These are phyloP conservation scores for Lentinula edodes DNA, from an alignment of 768 basidiomycete genomes.

Conservation along the genomic window DNA sequence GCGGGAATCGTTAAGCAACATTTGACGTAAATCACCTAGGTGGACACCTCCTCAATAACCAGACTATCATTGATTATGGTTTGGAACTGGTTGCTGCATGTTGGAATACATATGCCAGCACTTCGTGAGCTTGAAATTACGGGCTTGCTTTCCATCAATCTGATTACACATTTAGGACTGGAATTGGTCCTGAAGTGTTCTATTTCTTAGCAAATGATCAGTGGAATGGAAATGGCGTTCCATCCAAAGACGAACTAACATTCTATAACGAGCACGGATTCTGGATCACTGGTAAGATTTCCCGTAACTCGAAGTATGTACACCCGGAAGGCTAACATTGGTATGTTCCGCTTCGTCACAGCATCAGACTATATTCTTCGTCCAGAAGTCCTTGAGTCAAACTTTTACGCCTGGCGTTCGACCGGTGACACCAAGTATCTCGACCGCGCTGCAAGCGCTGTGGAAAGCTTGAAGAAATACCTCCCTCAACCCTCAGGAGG, in stretches of 20 bases:
- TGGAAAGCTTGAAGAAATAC: constrained; percentile 53
- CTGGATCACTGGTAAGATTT: constrained; percentile 36
- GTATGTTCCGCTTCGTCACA: constrained; percentile 15
- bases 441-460: constrained; percentile 53
- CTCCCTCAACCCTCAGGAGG: constrained; percentile 35
- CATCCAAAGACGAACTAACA: constrained; percentile 28
- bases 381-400: constrained; percentile 75
- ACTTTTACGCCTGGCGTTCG: constrained; percentile 70
- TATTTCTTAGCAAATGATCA: constrained; percentile 63
- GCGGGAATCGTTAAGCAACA: not conserved
- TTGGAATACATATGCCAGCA: constrained; percentile 77
- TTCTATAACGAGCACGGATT: constrained; percentile 63
- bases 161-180: constrained; percentile 39
- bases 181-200: constrained; percentile 72
- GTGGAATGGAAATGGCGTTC: constrained; percentile 30
- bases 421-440: constrained; percentile 68
- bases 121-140: constrained; percentile 36
- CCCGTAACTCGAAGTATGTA: not conserved
- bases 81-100: constrained; percentile 64
- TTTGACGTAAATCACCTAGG: constrained; percentile 27
- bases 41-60: constrained; percentile 63
- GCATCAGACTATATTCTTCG: constrained; percentile 53
- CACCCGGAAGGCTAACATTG: too few relatives aligned
- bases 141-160: not conserved
- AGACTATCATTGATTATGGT: constrained; percentile 60